Evolutionary conservation across 345 rosid species (phyloP).

Genomic region (Populus tremula): DNA sequence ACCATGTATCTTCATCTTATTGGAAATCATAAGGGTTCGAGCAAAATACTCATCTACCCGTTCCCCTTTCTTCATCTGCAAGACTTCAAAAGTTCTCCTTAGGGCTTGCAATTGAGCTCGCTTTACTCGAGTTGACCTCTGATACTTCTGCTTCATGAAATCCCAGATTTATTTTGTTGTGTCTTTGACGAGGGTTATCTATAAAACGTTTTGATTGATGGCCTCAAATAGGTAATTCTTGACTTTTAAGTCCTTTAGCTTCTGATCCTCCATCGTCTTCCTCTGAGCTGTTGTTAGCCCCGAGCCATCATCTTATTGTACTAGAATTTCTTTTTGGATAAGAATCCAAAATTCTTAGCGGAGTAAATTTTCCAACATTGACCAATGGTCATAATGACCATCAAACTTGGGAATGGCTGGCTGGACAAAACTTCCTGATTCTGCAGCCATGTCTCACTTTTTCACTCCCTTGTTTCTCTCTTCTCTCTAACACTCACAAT

Average conservation of each 20-base stretch:
- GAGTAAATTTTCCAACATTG: slow-evolving; percentile 12
- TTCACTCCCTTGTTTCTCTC: too few species aligned
- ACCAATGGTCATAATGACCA: slow-evolving; percentile 8
- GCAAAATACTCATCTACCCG: slow-evolving; percentile 1
- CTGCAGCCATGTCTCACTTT: too few species aligned
- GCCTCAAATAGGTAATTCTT: slow-evolving; percentile 19
- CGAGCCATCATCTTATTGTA: not conserved
- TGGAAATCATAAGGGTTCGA: slow-evolving; percentile 1
- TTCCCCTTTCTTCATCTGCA: slow-evolving; percentile 2
- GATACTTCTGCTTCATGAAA: slow-evolving; percentile 5
- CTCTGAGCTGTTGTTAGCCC: not conserved
- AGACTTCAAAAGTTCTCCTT: slow-evolving; percentile 8
- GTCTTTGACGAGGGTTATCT: not conserved
- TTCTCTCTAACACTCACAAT: too few species aligned
- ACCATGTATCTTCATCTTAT: slow-evolving; percentile 9
- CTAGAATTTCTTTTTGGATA: not conserved
- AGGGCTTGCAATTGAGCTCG: not conserved
- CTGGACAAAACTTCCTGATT: too few species aligned
- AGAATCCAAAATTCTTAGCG: not conserved
- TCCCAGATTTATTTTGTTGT: slow-evolving; percentile 11
- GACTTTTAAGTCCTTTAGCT: not conserved
- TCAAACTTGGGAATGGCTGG: not conserved
- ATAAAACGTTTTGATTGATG: slow-evolving; percentile 6
- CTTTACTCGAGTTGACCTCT: slow-evolving; percentile 9
- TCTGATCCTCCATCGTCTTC: not conserved